These are phyloP conservation scores for Saturnispora ahearnii DNA, from an alignment of 805 yeast species.

Conservation along the genomic window DNA sequence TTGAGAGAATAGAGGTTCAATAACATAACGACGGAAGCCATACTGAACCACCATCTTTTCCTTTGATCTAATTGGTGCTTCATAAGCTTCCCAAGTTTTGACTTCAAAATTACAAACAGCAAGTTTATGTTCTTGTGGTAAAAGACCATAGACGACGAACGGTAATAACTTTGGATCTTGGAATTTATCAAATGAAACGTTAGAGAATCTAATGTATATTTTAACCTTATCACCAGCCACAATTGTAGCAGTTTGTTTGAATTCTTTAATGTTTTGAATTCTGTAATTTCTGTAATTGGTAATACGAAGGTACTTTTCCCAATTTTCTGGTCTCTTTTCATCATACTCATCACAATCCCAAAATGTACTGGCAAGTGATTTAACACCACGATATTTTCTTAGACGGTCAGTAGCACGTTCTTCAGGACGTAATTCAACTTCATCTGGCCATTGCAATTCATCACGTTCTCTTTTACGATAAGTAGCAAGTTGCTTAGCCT, in stretches of 20 bases:
- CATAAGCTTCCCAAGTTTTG: slow-evolving; percentile 84
- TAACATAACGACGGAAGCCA: slow-evolving; percentile 82
- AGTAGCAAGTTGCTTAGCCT: slow-evolving; percentile 61
- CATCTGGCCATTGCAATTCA: slow-evolving; percentile 93
- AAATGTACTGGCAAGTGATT: slow-evolving; percentile 64
- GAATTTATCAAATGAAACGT: slow-evolving; percentile 34
- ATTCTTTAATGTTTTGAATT: slow-evolving; percentile 57
- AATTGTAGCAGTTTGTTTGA: slow-evolving; percentile 38
- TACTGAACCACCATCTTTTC: slow-evolving; percentile 79
- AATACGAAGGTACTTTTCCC: slow-evolving; percentile 67
- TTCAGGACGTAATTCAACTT: slow-evolving; percentile 71
- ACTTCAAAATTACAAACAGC: slow-evolving; percentile 77
- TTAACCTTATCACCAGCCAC: slow-evolving; percentile 58
- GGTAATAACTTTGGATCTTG: slow-evolving; percentile 38
- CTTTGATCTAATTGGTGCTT: slow-evolving; percentile 76
- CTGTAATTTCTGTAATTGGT: slow-evolving; percentile 70
- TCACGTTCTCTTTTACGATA: slow-evolving; percentile 67
- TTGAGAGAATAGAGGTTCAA: slow-evolving; percentile 77
- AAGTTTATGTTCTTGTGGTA: slow-evolving; percentile 79
- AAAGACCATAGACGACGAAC: slow-evolving; percentile 61
- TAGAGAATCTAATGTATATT: slow-evolving; percentile 52
- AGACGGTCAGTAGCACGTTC: slow-evolving; percentile 71
- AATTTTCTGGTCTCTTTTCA: slow-evolving; percentile 59
- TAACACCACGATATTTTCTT: slow-evolving; percentile 76
- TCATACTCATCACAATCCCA: slow-evolving; percentile 89